Base-by-base conservation (phyloP, 768 basidiomycete species). In the Lentinus brumalis region DNA sequence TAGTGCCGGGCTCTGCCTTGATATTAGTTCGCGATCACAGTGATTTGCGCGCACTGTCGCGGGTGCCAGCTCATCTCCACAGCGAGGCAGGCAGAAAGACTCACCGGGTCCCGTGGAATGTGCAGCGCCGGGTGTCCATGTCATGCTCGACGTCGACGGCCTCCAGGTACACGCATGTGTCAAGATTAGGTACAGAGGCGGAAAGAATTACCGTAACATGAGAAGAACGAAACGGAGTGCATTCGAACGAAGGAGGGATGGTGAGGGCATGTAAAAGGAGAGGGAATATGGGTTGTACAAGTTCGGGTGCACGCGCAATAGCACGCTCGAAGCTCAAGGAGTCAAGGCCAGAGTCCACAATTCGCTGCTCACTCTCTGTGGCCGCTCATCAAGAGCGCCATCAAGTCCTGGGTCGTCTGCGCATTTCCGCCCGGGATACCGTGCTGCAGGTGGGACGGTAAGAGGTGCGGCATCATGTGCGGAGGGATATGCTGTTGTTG, bases 321-420 rank as follows among this genome's bases (percentile, higher is more conserved):
- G 26, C 41, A 16, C 31, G 26, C 50, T 44, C 16, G 39, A 29
- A 32, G 47, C 44, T 26, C 29, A 6, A 44, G 18, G 9, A 49
- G 21, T n/a, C 30, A 15, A 16, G 31, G 7, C n/a, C 30, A 7
- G 9, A n/a, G 44, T 26, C 21, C 44, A 45, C 16, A 15, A 9
- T 52, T 21, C n/a, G 10, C 12, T 29, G 52, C 55, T 85, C 76
- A 91, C 66, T 91, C 88, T 74, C 89, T 78, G 65, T 83, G 86
- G 57, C 87, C 88, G 55, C 86, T 88, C 89, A 94, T 87, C 63
- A 94, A 82, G 60, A 94, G 80, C 47, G 91, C 86, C 87, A 94
- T 92, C 66, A 94, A 76, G 70, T 94, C 91, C 62, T 89, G 87
- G 46, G 85, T 76, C 38, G 84, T 82, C 67, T 85, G 86, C 61